These are phyloP conservation scores for Seminavis robusta DNA, from an alignment of 108 stramenopile genomes.

Conservation along the genomic window DNA sequence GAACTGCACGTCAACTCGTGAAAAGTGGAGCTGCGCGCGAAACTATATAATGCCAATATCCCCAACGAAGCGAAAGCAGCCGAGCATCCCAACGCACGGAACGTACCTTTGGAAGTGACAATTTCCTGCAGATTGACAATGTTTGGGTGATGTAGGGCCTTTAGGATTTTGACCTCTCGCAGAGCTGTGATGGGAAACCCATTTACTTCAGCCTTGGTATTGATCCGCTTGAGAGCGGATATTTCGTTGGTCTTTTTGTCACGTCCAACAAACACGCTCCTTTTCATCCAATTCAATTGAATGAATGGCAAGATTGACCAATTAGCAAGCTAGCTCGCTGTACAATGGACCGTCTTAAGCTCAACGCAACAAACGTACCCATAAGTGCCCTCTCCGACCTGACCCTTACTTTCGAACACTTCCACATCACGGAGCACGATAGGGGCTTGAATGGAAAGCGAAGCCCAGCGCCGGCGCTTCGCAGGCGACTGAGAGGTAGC, in stretches of 20 bases:
- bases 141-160: slow-evolving; percentile 80
- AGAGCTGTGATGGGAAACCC: slow-evolving; percentile 93
- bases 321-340: background rate
- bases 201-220: slow-evolving; percentile 86
- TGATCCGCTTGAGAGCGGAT: slow-evolving; percentile 91
- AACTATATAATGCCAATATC: slow-evolving; percentile 57
- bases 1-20: slow-evolving; percentile 77
- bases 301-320: background rate
- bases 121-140: slow-evolving; percentile 89
- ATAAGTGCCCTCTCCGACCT: slow-evolving; percentile 85
- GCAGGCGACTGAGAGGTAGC: no score
- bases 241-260: slow-evolving; percentile 73
- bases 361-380: slow-evolving; percentile 42
- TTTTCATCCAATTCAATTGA: no score
- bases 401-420: slow-evolving; percentile 67
- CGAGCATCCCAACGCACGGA: background rate
- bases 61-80: background rate
- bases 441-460: slow-evolving; percentile 54
- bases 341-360: no score
- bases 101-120: slow-evolving; percentile 89
- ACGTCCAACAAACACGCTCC: slow-evolving; percentile 80
- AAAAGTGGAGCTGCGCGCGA: slow-evolving; percentile 57
- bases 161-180: slow-evolving; percentile 93
- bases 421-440: slow-evolving; percentile 74
- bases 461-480: slow-evolving; percentile 4